phyloP scores from a whole-genome alignment of 768 basidiomycete genomes.

The Gloeophyllum trabeum region DNA sequence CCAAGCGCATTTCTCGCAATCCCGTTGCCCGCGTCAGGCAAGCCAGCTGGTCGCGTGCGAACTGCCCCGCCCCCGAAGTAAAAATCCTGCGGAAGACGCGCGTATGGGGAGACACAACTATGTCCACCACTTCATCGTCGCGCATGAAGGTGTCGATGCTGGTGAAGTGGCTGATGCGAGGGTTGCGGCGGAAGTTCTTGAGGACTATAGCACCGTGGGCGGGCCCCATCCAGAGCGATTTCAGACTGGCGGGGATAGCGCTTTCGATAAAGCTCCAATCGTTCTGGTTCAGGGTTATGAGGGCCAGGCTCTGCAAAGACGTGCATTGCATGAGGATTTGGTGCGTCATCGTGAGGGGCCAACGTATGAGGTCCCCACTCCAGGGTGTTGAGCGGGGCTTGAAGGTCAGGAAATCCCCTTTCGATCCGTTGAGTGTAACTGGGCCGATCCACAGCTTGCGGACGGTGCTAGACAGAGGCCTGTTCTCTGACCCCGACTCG shows the following conservation, averaged over 20 bases:
- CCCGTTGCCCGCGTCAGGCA: conserved; percentile 14
- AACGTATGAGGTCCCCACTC: too few relatives aligned
- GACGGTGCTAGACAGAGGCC: too few relatives aligned
- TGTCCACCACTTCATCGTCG: conserved; percentile 22
- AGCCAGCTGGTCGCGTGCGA: conserved; percentile 18
- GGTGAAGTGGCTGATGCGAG: conserved; percentile 17
- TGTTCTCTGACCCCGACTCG: too few relatives aligned
- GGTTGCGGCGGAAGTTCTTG: conserved; percentile 14
- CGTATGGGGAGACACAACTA: conserved; percentile 18
- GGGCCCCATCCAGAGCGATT: conserved; percentile 21
- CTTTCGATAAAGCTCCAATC: conserved; percentile 18
- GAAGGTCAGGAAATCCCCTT: too few relatives aligned
- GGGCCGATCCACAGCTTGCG: too few relatives aligned
- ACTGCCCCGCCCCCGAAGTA: conserved; percentile 1
- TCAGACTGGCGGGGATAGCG: conserved; percentile 19
- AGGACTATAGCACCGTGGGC: conserved; percentile 21
- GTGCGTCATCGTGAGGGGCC: conserved; percentile 21
- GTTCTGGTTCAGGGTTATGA: conserved; percentile 21
- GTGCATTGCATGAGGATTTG: conserved; percentile 19
- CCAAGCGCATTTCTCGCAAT: conserved; percentile 17
- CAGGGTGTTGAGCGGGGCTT: too few relatives aligned
- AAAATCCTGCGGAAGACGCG: conserved; percentile 15
- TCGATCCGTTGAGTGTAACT: too few relatives aligned
- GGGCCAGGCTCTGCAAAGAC: conserved; percentile 17
- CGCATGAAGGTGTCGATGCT: conserved; percentile 22